These are phyloP conservation scores for Vanrija sp. DNA, from an alignment of 1,284 basidiomycete species.

Conservation along the genomic window DNA sequence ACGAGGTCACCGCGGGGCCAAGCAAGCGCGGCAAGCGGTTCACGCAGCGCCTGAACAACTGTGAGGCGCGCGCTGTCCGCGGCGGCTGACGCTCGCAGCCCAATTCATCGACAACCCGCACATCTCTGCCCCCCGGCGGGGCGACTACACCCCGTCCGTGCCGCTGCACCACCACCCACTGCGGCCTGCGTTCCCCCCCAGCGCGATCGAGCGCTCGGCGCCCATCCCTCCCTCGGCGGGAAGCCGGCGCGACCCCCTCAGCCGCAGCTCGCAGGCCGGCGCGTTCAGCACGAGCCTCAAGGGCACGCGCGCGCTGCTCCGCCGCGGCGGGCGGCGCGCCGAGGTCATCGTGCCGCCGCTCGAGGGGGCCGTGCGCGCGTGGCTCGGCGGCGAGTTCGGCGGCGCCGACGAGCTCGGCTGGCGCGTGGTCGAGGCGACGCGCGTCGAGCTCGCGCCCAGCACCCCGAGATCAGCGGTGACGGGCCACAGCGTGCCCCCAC, in stretches of 20 bases:
- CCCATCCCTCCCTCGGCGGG: constrained; percentile 15
- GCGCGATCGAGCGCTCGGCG: constrained; percentile 25
- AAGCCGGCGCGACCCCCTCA: constrained; percentile 4
- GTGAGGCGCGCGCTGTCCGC: constrained; percentile 14
- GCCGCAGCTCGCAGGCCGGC: constrained; percentile 9
- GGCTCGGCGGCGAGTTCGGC: constrained; percentile 33
- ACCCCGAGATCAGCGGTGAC: neutral
- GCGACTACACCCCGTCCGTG: constrained; percentile 37
- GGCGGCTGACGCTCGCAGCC: constrained; percentile 21
- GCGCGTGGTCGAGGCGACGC: constrained; percentile 29
- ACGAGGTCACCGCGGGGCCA: constrained; percentile 3
- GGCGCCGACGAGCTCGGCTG: constrained; percentile 17
- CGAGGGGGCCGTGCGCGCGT: constrained; percentile 34
- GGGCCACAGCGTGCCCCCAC: constrained; percentile 25
- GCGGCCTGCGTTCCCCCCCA: constrained; percentile 30
- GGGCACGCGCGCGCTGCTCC: constrained; percentile 39
- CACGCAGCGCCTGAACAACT: constrained; percentile 43
- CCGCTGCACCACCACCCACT: constrained; percentile 35
- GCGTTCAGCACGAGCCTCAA: constrained; percentile 43
- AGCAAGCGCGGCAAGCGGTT: constrained; percentile 35
- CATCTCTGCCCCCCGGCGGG: constrained; percentile 27
- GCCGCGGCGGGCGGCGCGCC: constrained; percentile 36
- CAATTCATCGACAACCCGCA: constrained; percentile 44
- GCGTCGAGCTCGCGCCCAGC: constrained; percentile 17
- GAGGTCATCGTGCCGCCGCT: constrained; percentile 36